Percentiles rank a stretch among this genome's conserved stretches.
Evolutionary conservation across 2,329 filamentous ascomycete genomes (phyloP).

Genomic region (Daldinia eschscholtzii): DNA sequence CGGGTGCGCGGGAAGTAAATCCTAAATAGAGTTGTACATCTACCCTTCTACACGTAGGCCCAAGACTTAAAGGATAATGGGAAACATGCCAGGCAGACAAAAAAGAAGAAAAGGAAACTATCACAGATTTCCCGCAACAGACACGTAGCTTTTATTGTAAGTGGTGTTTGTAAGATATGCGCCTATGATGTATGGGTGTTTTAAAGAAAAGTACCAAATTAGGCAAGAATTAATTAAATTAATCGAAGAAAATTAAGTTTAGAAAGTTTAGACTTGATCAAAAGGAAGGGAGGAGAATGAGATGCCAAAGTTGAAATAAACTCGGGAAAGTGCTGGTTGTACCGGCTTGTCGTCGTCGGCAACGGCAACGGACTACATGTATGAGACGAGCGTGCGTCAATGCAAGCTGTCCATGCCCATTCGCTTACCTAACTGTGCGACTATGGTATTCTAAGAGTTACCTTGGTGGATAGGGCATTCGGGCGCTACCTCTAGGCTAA

Average conservation of each 20-base stretch:
- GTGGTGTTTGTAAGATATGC: not conserved
- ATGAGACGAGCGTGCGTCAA: slow-evolving; percentile 21
- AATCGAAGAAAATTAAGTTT: slow-evolving; percentile 2
- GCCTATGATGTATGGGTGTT: not conserved
- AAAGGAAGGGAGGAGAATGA: slow-evolving; percentile 17
- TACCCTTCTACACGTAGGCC: slow-evolving; percentile 18
- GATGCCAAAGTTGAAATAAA: slow-evolving; percentile 9
- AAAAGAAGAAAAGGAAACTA: slow-evolving; percentile 16
- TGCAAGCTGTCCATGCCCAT: slow-evolving; percentile 44
- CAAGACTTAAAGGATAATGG: slow-evolving; percentile 27
- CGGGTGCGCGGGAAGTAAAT: not conserved
- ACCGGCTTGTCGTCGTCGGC: slow-evolving; percentile 22
- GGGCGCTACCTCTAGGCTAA: not conserved
- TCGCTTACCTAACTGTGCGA: slow-evolving; percentile 27
- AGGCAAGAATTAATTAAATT: slow-evolving; percentile 31
- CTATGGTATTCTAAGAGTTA: slow-evolving; percentile 16
- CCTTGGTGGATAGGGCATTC: not conserved
- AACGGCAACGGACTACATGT: slow-evolving; percentile 1
- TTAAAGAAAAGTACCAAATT: not conserved
- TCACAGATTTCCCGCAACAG: slow-evolving; percentile 34
- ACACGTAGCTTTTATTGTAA: slow-evolving; percentile 32
- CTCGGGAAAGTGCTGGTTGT: slow-evolving; percentile 27
- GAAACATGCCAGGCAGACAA: slow-evolving; percentile 43
- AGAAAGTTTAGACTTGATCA: slow-evolving; percentile 11
- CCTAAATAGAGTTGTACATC: slow-evolving; percentile 26